Base-by-base conservation (phyloP, 148 eudicot species). In the Vaccinium myrtillus region DNA sequence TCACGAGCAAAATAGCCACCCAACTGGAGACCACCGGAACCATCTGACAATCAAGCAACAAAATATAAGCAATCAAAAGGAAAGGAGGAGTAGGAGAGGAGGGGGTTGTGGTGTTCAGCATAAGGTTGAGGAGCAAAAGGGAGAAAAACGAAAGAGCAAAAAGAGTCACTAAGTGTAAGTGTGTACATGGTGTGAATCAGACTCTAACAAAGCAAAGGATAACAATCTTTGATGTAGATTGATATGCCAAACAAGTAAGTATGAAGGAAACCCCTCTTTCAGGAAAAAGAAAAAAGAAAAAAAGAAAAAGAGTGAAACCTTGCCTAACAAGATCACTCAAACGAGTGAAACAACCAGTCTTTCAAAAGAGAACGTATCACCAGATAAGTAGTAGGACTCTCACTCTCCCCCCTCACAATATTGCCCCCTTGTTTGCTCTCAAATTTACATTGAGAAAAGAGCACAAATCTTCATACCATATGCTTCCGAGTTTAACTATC, bases 11-110 rank as follows among this genome's bases (percentile, higher is more conserved):
- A 89, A 86, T 91, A 93, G 86, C 88, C 86, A 50, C 93, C 39
- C 83, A 88, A 56, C 30, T 95, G 95, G 84, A 82, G 95, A 71
- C 92, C 94, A 81, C 92, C 77, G 32, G 89, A 91, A 75, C 85
- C 82, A 87, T 94, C 97, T 95, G 81, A 30, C 9, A 56, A 75
- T 78, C 23, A 79, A 69, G 27, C 76, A 77, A 19, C 25, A 85
- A 79, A 32, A 81, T 18, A 56, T 58, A 82, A 87, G 36, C 12
- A 85, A 80, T 21, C 9, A 55, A 54, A 54, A 2, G 14, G 48
- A 73, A 32, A 73, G 43, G 63, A 39, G 27, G 2, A 27, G 19
- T 19, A 51, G 14, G 0, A 27, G 27, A 12, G 16, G 25, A 15
- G 59, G 65, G 7, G 15, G 32, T 3, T 14, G 30, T 13, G 56